phyloP scores from a whole-genome alignment of 1,284 basidiomycete genomes.

The Trichosporon asahii region DNA sequence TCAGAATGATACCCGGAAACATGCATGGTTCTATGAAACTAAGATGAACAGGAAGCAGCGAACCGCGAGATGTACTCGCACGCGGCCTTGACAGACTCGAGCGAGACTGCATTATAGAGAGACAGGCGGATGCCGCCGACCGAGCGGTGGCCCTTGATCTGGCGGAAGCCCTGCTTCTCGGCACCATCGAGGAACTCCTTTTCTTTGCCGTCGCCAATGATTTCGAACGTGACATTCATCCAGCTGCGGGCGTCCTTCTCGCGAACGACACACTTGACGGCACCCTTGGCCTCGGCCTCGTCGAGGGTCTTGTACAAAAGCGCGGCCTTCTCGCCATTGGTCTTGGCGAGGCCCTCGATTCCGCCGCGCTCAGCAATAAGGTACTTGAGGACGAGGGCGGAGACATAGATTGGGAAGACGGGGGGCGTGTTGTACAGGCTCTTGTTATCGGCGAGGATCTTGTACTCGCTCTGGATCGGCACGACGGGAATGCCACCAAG shows the following conservation, averaged over 20 bases:
- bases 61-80: constrained; percentile 53
- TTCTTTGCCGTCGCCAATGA: constrained; percentile 66
- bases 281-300: constrained; percentile 66
- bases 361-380: constrained; percentile 66
- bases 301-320: constrained; percentile 70
- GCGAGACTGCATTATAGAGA: constrained; percentile 90
- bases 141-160: constrained; percentile 79
- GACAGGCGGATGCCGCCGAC: constrained; percentile 73
- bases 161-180: constrained; percentile 71
- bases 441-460: constrained; percentile 70
- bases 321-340: constrained; percentile 69
- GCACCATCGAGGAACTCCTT: constrained; percentile 74
- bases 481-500: constrained; percentile 63
- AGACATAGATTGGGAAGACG: constrained; percentile 87
- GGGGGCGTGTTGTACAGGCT: constrained; percentile 95
- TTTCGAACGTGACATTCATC: constrained; percentile 89
- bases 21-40: background rate
- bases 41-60: constrained; percentile 6
- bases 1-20: background rate
- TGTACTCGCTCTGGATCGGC: constrained; percentile 72
- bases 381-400: constrained; percentile 77
- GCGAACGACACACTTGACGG: constrained; percentile 66
- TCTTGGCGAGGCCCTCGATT: constrained; percentile 63
- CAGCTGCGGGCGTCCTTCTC: constrained; percentile 69
- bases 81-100: constrained; percentile 62